Base-by-base conservation (phyloP, 2,329 filamentous ascomycete species). In the Dryadomyces quercivorus region DNA sequence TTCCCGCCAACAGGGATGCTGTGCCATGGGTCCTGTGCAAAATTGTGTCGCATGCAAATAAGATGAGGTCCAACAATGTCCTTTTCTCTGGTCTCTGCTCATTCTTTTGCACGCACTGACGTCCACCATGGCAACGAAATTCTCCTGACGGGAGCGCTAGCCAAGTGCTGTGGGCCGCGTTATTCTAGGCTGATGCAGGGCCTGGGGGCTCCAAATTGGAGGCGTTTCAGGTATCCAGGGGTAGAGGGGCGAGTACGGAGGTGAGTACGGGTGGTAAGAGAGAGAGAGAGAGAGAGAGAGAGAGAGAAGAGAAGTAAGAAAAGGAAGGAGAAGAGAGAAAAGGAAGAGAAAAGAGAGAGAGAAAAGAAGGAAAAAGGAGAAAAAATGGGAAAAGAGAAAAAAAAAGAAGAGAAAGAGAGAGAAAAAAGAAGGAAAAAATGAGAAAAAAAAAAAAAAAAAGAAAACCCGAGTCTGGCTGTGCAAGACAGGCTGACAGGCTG, bases 131-230 rank as follows among this genome's bases (percentile, higher is more conserved):
- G 36, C 48, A 42, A 50, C 48, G 20, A 20, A 21, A 46, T 44
- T 20, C 48, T 50, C 36, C 13, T 31, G 50, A 34, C 50, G 50
- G 50, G 50, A 51, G 50, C 49, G 49, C 38, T 51, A 51, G 50
- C n/a, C 36, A 50, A 16, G 20, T 42, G 36, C 31, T 40, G 48
- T 42, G 48, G 48, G 48, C 13, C 48, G 8, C 31, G 18, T 49
- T 36, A 21, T 50, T 18, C 45, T 40, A 50, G 48, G 48, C 48
- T 50, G 48, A 50, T 50, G 48, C 48, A 50, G 48, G 34, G 36
- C 48, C n/a, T 50, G 49, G 49, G 49, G 38, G 36, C 15, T 8
- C 16, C 21, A 51, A 51, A 51, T 51, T 51, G 38, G 50, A 51
- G 21, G 50, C 22, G 50, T 51, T 51, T 51, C 50, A 51, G 38